phyloP scores from a whole-genome alignment of 306 rosid species.

The Cyamopsis tetragonoloba region DNA sequence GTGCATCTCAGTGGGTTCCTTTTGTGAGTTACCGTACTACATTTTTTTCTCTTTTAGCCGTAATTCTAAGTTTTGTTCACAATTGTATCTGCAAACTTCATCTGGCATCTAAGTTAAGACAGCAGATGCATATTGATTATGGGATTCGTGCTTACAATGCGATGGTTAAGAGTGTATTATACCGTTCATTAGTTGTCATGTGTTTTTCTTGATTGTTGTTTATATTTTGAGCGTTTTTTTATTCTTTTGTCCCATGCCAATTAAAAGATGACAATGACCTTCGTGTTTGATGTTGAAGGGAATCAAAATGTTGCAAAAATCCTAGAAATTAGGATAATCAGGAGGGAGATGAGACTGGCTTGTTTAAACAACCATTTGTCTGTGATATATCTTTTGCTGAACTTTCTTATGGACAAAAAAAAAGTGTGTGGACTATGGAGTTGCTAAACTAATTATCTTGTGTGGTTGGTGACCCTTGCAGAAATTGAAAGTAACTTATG shows the following conservation, averaged over 20 bases:
- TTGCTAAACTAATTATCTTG: slow-evolving; percentile 20
- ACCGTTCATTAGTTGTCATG: background rate
- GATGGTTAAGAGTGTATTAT: slow-evolving; percentile 5
- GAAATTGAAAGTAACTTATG: slow-evolving; percentile 87
- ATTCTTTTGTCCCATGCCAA: background rate
- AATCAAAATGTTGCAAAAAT: background rate
- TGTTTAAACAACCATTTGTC: background rate
- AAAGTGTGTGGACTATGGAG: background rate
- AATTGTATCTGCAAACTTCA: background rate
- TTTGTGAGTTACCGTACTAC: slow-evolving; percentile 54
- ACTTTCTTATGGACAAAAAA: background rate
- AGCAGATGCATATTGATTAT: background rate
- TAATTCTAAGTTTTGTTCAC: background rate
- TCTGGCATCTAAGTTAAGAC: background rate
- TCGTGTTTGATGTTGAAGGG: background rate
- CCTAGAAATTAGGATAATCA: slow-evolving; percentile 11
- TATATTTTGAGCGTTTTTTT: background rate
- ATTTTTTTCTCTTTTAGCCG: background rate
- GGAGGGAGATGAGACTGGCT: background rate
- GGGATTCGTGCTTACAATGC: background rate
- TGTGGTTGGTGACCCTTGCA: slow-evolving; percentile 42
- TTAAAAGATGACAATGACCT: background rate
- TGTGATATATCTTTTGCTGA: slow-evolving; percentile 1
- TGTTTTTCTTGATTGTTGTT: background rate
- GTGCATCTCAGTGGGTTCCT: slow-evolving; percentile 77